Conservation (phyloP, 2,329 filamentous ascomycete genomes). For the Elsinoe batatas region DNA sequence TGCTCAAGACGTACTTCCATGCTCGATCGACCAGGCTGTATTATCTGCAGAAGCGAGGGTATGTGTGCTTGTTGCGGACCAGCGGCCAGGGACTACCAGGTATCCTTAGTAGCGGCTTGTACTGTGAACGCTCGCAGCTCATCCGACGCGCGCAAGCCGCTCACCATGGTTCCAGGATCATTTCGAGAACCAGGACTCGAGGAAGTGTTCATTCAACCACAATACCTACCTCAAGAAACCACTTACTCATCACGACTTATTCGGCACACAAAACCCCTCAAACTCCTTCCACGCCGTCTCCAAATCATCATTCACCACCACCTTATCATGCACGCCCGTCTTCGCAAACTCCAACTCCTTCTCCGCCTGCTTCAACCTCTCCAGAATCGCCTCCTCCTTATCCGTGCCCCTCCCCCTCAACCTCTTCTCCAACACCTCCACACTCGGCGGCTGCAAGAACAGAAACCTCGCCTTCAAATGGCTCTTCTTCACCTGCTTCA, state of each 20-base stretch:
- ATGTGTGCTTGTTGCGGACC: too few relatives aligned
- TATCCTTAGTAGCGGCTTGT: too few relatives aligned
- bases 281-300: conserved; percentile 47
- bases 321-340: conserved; percentile 54
- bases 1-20: too few relatives aligned
- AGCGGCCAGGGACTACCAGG: too few relatives aligned
- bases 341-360: conserved; percentile 65
- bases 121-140: too few relatives aligned
- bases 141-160: too few relatives aligned
- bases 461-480: conserved; percentile 67
- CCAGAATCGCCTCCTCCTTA: conserved; percentile 58
- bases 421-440: conserved; percentile 63
- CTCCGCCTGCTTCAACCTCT: conserved; percentile 60
- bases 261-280: conserved; percentile 25
- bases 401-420: conserved; percentile 71
- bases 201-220: too few relatives aligned
- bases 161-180: too few relatives aligned
- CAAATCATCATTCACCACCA: conserved; percentile 57
- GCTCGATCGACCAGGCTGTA: too few relatives aligned
- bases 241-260: conserved; percentile 14
- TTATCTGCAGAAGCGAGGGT: too few relatives aligned
- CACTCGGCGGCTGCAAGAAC: conserved; percentile 72
- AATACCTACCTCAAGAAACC: too few relatives aligned
- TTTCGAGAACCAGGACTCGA: too few relatives aligned
- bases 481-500: conserved; percentile 82